Evolutionary conservation across 352 stramenopile genomes (phyloP).

Genomic region (Phytopythium kandeliae): DNA sequence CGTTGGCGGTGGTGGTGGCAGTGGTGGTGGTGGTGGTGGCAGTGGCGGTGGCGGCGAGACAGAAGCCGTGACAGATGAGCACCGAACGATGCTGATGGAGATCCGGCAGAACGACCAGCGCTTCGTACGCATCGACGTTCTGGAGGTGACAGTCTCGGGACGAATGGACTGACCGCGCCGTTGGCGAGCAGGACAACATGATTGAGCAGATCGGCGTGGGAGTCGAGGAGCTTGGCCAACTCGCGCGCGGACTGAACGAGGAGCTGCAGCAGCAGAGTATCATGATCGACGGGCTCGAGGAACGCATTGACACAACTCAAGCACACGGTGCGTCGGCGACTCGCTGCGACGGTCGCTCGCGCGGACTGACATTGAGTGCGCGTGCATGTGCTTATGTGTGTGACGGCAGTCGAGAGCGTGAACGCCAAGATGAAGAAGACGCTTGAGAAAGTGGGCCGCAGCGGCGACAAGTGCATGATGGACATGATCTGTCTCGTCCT

Average conservation of each 20-base stretch:
- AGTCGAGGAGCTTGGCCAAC: conserved; percentile 70
- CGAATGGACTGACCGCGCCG: background rate
- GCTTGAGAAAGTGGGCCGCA: conserved; percentile 60
- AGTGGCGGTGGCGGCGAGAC: conserved; percentile 19
- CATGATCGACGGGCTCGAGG: conserved; percentile 81
- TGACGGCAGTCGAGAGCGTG: conserved; percentile 64
- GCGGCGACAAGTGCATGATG: conserved; percentile 86
- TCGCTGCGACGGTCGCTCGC: background rate
- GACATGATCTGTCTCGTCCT: conserved; percentile 88
- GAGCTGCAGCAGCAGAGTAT: conserved; percentile 84
- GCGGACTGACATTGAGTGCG: too few relatives aligned
- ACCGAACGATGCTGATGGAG: conserved; percentile 58
- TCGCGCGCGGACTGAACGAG: conserved; percentile 74
- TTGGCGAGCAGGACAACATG: conserved; percentile 54
- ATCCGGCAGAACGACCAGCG: conserved; percentile 82
- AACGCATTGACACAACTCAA: conserved; percentile 75
- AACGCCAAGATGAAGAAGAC: conserved; percentile 87
- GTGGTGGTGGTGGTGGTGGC: conserved; percentile 17
- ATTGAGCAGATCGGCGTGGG: conserved; percentile 82
- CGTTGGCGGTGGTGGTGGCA: too few relatives aligned
- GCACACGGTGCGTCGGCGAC: conserved; percentile 41
- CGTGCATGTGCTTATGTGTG: background rate
- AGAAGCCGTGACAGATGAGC: conserved; percentile 58
- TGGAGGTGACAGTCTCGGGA: background rate
- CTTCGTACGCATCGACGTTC: conserved; percentile 39